A percentile compares a stretch with the other conserved stretches of the same genome.
Conservation (phyloP, 164 flowering plant species). For the Vitis vinifera region DNA sequence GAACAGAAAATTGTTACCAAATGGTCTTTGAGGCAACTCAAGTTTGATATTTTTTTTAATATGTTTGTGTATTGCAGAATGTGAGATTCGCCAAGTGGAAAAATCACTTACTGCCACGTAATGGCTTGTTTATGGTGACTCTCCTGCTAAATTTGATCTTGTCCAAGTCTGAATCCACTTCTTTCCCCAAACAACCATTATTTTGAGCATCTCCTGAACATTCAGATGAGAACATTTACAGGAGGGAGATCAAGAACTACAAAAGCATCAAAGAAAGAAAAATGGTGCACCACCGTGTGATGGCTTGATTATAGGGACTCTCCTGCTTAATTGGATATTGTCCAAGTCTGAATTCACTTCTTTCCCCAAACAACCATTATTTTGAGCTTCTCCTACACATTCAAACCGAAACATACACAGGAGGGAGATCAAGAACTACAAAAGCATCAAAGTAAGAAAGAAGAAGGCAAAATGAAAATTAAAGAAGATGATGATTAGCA, state of each 20-base stretch:
- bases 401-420: background rate
- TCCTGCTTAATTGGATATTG: slow-evolving; percentile 19
- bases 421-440: background rate
- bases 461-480: background rate
- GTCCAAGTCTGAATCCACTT: slow-evolving; percentile 11
- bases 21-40: background rate
- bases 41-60: background rate
- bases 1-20: background rate
- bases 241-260: background rate
- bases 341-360: slow-evolving; percentile 17
- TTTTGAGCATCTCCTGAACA: slow-evolving; percentile 32
- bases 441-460: background rate
- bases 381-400: slow-evolving; percentile 33
- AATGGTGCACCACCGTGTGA: slow-evolving; percentile 40
- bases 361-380: slow-evolving; percentile 15
- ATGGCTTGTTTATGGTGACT: slow-evolving; percentile 28
- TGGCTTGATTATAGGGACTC: slow-evolving; percentile 20
- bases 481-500: background rate
- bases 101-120: slow-evolving; percentile 57
- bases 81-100: background rate
- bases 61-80: background rate
- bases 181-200: slow-evolving; percentile 15
- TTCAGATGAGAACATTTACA: slow-evolving; percentile 2
- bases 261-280: background rate
- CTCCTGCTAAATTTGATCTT: slow-evolving; percentile 18